Base-by-base conservation (phyloP, 1,284 basidiomycete species). In the Apiotrichum mycotoxinovorans region DNA sequence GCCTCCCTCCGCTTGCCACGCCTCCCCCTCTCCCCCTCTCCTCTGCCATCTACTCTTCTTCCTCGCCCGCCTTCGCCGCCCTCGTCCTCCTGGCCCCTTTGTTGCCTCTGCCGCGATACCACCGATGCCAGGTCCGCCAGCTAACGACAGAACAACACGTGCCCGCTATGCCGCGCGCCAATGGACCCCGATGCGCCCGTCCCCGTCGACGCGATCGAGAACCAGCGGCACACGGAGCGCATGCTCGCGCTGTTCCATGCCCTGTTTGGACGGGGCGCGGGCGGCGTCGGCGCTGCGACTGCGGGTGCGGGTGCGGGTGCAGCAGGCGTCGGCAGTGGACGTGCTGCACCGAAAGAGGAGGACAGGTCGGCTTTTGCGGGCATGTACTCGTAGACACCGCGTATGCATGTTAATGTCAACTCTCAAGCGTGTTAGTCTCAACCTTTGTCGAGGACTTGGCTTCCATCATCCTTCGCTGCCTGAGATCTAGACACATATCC, bases 291-390 rank as follows among this genome's bases (percentile, higher is more conserved):
- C 23, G 10, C 4, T 12, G 17, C 17, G 22, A 2, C 10, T 18
- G 35, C 47, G 23, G 12, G 47, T 27, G 22, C 35, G 18, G 35
- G 23, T 35, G 47, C 23, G 23, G 25, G 18, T n/a, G 46, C 46
- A 11, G 4, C 33, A 7, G 33, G 20, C 4, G 23, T 11, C 40
- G 20, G 20, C 20, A 1, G 40, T 26, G 26, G 27, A 2, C 25
- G 18, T 3, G 37, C n/a, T n/a, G n/a, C n/a, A n/a, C n/a, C n/a
- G n/a, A n/a, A 23, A 5, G 8, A 87, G 73, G 48, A 78, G 61
- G 65, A 78, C 76, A 37, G 59, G 22, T 57, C 63, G 44, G 51
- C 62, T 9, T 64, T 60, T 48, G 51, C 57, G 2, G 57, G 61
- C 43, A 60, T 64, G 57, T 58, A 58, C 53, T 58, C 57, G 22